Conservation (phyloP, 371 early-diverging fungal species). For the Mucor mucedo region DNA sequence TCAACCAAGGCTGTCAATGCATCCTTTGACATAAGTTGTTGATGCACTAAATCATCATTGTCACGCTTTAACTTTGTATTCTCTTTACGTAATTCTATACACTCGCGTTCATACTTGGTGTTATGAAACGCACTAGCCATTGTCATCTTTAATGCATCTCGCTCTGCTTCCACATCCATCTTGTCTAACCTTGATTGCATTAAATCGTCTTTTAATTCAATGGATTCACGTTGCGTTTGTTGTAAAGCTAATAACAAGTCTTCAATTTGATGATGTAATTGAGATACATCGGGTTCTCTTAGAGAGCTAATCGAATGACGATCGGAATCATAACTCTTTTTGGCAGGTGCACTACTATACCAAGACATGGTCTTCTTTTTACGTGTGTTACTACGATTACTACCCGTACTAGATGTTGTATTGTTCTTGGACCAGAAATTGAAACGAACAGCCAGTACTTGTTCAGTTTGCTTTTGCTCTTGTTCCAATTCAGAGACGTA, state of each 20-base stretch:
- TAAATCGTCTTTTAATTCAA: conserved; percentile 62
- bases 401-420: conserved; percentile 6
- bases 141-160: conserved; percentile 46
- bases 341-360: conserved; percentile 30
- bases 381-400: conserved; percentile 17
- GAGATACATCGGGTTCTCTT: conserved; percentile 42
- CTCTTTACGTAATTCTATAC: conserved; percentile 24
- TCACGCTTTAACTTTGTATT: conserved; percentile 42
- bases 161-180: conserved; percentile 59
- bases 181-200: conserved; percentile 62
- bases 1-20: conserved; percentile 48
- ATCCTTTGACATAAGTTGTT: conserved; percentile 49
- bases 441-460: conserved; percentile 62
- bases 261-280: conserved; percentile 66
- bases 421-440: conserved; percentile 46
- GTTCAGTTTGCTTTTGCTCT: conserved; percentile 65
- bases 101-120: conserved; percentile 25
- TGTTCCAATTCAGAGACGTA: conserved; percentile 68
- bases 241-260: conserved; percentile 63
- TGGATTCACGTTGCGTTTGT: conserved; percentile 60
- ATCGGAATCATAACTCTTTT: conserved; percentile 31
- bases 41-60: conserved; percentile 41
- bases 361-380: conserved; percentile 50
- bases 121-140: conserved; percentile 27
- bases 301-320: conserved; percentile 32